Conservation (phyloP, 176 grass and related monocot genomes). For the Carex myosuroides region DNA sequence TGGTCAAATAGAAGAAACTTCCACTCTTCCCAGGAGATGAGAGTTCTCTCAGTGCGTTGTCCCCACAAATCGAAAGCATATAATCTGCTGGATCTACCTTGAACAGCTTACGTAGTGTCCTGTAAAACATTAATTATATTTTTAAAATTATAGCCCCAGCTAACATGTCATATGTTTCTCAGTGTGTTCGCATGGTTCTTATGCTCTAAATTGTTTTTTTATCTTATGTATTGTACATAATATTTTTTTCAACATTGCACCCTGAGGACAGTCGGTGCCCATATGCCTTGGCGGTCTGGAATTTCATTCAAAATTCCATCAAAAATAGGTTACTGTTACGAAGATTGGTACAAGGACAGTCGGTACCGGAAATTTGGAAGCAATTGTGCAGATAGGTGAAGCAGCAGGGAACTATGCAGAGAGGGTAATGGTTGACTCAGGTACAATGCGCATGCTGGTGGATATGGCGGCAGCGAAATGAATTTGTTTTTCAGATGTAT, state of each 20-base stretch:
- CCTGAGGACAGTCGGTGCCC: no score
- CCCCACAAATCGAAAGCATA: constrained; percentile 94
- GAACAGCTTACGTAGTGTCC: constrained; percentile 86
- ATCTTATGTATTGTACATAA: neutral
- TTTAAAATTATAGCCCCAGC: neutral
- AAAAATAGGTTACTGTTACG: no score
- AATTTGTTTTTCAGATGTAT: no score
- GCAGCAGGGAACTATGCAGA: no score
- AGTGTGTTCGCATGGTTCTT: neutral
- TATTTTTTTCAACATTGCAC: neutral
- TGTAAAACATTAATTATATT: constrained; percentile 15
- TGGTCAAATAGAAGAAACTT: constrained; percentile 94
- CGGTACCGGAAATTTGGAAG: no score
- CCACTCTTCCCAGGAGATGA: constrained; percentile 98
- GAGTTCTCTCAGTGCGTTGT: constrained; percentile 76
- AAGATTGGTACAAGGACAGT: no score
- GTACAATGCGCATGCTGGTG: no score
- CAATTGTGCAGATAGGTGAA: no score
- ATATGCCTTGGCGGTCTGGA: no score
- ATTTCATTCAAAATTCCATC: no score
- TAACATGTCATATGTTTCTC: neutral
- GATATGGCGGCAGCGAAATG: no score
- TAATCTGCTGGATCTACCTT: constrained; percentile 96
- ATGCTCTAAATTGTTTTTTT: neutral
- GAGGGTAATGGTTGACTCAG: no score